These are phyloP conservation scores for Bruguiera sexangula DNA, from an alignment of 345 rosid genomes.

Conservation along the genomic window DNA sequence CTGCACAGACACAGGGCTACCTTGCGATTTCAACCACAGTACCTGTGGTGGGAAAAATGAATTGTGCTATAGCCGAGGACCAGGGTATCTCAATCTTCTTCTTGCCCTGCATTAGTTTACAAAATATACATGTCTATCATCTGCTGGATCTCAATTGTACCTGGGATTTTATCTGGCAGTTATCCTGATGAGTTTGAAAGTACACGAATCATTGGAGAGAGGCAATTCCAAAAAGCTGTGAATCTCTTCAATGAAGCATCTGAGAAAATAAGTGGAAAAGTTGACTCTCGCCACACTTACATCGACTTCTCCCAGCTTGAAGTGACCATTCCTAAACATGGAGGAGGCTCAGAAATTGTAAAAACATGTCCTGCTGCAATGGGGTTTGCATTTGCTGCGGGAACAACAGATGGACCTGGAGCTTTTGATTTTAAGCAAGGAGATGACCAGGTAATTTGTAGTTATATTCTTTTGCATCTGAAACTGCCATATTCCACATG, in stretches of 20 bases:
- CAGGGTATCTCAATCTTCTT: constrained; percentile 51
- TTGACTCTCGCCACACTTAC: constrained; percentile 68
- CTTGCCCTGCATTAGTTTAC: not conserved
- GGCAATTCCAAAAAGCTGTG: constrained; percentile 68
- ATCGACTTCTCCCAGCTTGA: constrained; percentile 54
- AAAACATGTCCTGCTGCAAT: constrained; percentile 93
- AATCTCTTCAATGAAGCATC: constrained; percentile 75
- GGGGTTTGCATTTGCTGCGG: constrained; percentile 97
- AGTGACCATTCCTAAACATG: constrained; percentile 34
- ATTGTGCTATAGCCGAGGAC: constrained; percentile 89
- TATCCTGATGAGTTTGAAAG: constrained; percentile 96
- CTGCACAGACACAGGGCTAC: constrained; percentile 77
- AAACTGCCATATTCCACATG: not conserved
- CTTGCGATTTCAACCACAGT: constrained; percentile 94
- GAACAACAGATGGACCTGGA: constrained; percentile 98
- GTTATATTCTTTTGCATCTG: not conserved
- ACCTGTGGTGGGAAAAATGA: constrained; percentile 91
- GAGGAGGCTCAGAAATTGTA: constrained; percentile 47
- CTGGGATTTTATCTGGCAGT: constrained; percentile 27
- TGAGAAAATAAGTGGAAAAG: constrained; percentile 66
- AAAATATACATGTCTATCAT: not conserved
- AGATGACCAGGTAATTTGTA: constrained; percentile 59
- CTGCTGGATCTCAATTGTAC: no score
- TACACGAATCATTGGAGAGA: constrained; percentile 82
- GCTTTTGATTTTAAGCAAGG: constrained; percentile 98